A percentile compares a stretch with the other conserved stretches of the same genome.
phyloP scores from a whole-genome alignment of 2,329 filamentous ascomycete species.

The Pseudogymnoascus sp. region DNA sequence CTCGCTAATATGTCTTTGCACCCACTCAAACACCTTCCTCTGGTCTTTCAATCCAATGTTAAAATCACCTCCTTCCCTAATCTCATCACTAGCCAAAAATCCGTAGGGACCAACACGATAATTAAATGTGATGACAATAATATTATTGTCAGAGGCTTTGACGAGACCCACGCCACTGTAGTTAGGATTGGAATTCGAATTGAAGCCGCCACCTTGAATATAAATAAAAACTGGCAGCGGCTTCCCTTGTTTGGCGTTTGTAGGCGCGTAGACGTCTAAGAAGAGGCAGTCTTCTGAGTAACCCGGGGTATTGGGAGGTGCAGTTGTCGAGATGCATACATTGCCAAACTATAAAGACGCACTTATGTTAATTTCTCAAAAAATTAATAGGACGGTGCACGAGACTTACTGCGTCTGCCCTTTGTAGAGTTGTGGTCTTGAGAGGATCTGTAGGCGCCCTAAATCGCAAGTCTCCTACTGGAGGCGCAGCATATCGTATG shows the following conservation, averaged over 20 bases:
- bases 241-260: conserved; percentile 36
- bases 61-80: conserved; percentile 42
- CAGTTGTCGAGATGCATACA: conserved; percentile 23
- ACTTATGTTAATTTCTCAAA: neutral
- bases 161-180: conserved; percentile 57
- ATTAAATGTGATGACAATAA: conserved; percentile 67
- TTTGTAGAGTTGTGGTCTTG: conserved; percentile 16
- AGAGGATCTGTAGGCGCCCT: conserved; percentile 57
- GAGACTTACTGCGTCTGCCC: conserved; percentile 23
- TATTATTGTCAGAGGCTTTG: conserved; percentile 48
- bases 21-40: conserved; percentile 61
- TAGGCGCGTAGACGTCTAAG: conserved; percentile 57
- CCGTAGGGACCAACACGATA: conserved; percentile 71
- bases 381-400: neutral
- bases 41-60: conserved; percentile 69
- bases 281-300: conserved; percentile 63
- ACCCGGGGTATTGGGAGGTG: conserved; percentile 23
- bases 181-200: conserved; percentile 40
- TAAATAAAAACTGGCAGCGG: conserved; percentile 55
- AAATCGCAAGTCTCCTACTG: conserved; percentile 59
- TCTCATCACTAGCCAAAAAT: conserved; percentile 56
- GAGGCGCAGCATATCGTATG: conserved; percentile 66
- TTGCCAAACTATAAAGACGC: conserved; percentile 19
- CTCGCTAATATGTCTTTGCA: conserved; percentile 53
- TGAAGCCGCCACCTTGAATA: conserved; percentile 57